These are phyloP conservation scores for Kwoniella sp. DNA, from an alignment of 768 basidiomycete genomes.

Conservation along the genomic window DNA sequence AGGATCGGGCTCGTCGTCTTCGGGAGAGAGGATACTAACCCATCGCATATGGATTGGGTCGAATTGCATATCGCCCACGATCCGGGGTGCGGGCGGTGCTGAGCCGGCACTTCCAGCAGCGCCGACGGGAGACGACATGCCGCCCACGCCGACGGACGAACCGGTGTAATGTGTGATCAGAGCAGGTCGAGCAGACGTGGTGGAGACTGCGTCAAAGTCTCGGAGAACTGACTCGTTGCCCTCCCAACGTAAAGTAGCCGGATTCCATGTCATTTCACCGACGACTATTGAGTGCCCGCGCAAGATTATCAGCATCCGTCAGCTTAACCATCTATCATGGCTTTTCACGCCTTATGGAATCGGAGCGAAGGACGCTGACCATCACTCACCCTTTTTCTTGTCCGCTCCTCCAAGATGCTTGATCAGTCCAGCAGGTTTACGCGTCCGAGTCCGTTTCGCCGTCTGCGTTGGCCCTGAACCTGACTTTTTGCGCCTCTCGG, in stretches of 20 bases:
- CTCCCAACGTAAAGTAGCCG: constrained; percentile 86
- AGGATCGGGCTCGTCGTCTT: constrained; percentile 93
- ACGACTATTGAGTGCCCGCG: constrained; percentile 65
- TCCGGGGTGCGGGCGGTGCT: constrained; percentile 57
- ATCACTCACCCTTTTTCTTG: constrained; percentile 52
- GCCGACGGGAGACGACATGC: constrained; percentile 12
- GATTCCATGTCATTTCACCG: constrained; percentile 98
- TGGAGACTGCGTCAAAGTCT: constrained; percentile 81
- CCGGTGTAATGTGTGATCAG: constrained; percentile 92
- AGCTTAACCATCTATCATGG: no score
- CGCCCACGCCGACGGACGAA: constrained; percentile 63
- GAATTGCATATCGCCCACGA: constrained; percentile 98
- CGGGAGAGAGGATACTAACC: constrained; percentile 76
- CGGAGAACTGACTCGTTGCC: constrained; percentile 90
- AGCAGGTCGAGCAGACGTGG: constrained; percentile 80
- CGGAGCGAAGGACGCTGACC: not conserved
- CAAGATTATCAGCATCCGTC: not conserved
- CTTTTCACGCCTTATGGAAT: no score
- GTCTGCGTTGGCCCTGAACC: constrained; percentile 5
- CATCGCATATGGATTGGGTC: constrained; percentile 94
- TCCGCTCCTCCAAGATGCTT: constrained; percentile 51
- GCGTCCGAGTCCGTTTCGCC: constrained; percentile 8
- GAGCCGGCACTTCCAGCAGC: constrained; percentile 5
- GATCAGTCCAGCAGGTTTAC: constrained; percentile 43
- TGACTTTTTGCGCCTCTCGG: constrained; percentile 39